Evolutionary conservation across 208 protist species (phyloP).

Genomic region (Leptomonas seymouri): DNA sequence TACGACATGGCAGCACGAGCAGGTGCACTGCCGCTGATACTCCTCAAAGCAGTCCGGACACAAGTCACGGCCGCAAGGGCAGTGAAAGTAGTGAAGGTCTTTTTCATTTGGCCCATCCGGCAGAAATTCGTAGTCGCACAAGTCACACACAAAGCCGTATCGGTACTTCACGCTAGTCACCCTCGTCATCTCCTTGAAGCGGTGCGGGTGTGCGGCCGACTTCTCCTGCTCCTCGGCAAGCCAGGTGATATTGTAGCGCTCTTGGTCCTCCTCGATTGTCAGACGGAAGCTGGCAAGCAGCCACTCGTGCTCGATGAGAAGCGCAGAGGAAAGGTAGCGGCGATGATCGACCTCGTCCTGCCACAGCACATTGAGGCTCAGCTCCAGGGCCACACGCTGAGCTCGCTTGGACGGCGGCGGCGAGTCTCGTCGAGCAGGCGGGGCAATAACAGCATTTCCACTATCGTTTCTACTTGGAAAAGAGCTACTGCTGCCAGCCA

Average conservation of each 20-base stretch:
- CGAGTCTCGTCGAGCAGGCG: neutral
- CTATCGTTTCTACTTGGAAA: neutral
- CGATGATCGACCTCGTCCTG: constrained; percentile 46
- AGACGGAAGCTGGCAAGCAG: constrained; percentile 59
- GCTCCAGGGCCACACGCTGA: constrained; percentile 22
- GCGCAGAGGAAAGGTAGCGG: constrained; percentile 21
- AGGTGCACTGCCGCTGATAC: constrained; percentile 72
- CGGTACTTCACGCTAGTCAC: constrained; percentile 65
- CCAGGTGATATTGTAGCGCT: constrained; percentile 79
- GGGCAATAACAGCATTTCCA: neutral
- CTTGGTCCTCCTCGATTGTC: constrained; percentile 71
- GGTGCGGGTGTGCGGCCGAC: constrained; percentile 76
- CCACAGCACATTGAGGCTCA: constrained; percentile 29
- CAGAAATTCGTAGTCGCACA: constrained; percentile 81
- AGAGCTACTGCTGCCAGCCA: neutral
- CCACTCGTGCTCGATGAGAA: constrained; percentile 67
- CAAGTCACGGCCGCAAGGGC: constrained; percentile 82
- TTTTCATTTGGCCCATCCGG: constrained; percentile 38
- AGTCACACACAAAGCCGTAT: constrained; percentile 86
- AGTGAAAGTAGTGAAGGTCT: constrained; percentile 83
- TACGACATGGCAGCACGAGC: constrained; percentile 53
- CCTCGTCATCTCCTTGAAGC: constrained; percentile 58
- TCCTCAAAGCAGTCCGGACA: constrained; percentile 73
- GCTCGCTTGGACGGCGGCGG: neutral
- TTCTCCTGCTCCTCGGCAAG: constrained; percentile 77